These are phyloP conservation scores for Flaveria linearis DNA, from an alignment of 129 eudicot genomes.

Conservation along the genomic window DNA sequence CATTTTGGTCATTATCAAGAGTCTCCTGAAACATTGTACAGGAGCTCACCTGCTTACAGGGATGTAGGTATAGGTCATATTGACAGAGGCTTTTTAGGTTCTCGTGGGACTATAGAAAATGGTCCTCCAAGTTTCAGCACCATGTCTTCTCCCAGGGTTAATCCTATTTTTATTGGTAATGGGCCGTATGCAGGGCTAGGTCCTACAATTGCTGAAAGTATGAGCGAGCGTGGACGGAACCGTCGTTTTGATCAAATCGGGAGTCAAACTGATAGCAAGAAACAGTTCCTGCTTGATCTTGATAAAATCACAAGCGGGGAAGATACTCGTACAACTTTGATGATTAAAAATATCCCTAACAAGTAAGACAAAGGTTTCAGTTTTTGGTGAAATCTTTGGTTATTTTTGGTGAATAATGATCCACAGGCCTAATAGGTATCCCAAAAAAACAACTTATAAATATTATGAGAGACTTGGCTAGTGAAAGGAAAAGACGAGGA, in stretches of 20 bases:
- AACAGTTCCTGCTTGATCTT: slow-evolving; percentile 77
- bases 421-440: background rate
- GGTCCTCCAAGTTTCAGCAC: slow-evolving; percentile 62
- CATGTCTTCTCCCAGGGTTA: slow-evolving; percentile 55
- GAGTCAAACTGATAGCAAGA: slow-evolving; percentile 65
- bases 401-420: background rate
- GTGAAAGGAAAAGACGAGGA: background rate
- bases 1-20: slow-evolving; percentile 55
- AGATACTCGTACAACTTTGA: slow-evolving; percentile 83
- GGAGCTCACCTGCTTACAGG: slow-evolving; percentile 47
- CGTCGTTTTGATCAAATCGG: slow-evolving; percentile 55
- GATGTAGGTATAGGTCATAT: slow-evolving; percentile 47
- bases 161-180: slow-evolving; percentile 52
- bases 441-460: background rate
- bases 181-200: slow-evolving; percentile 53
- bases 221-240: slow-evolving; percentile 47
- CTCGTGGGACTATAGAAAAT: slow-evolving; percentile 56
- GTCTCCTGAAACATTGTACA: slow-evolving; percentile 49
- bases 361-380: slow-evolving; percentile 51
- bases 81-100: slow-evolving; percentile 51
- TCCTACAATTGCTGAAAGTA: slow-evolving; percentile 40
- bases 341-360: slow-evolving; percentile 96
- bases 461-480: background rate
- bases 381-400: background rate
- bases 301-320: slow-evolving; percentile 75